A percentile compares a stretch with the other conserved stretches of the same genome.
phyloP scores from a whole-genome alignment of 2,329 filamentous ascomycete genomes.

The Aspergillus spinulosporus region DNA sequence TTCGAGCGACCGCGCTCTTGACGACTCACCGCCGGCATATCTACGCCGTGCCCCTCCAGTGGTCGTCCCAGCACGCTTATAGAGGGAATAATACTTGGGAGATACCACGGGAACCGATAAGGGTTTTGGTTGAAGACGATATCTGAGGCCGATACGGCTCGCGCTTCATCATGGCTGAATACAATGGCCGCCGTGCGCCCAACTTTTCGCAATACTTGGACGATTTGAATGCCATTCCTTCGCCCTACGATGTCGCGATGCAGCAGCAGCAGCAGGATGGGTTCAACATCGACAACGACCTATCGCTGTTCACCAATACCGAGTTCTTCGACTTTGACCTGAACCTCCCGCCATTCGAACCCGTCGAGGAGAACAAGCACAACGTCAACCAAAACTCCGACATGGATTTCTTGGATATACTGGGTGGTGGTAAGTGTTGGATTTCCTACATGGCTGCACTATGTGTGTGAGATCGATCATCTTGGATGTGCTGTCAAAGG shows the following conservation, averaged over 20 bases:
- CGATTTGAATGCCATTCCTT: conserved; percentile 72
- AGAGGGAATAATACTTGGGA: neutral
- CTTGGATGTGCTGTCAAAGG: neutral
- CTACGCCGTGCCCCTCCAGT: conserved; percentile 2
- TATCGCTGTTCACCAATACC: conserved; percentile 78
- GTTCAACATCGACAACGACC: conserved; percentile 67
- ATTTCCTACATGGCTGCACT: conserved; percentile 4
- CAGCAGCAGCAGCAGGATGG: conserved; percentile 57
- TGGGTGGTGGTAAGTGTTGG: conserved; percentile 40
- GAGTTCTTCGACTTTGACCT: conserved; percentile 74
- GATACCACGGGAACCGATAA: neutral
- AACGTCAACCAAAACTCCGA: conserved; percentile 27
- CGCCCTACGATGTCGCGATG: conserved; percentile 62
- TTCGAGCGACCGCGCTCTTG: neutral
- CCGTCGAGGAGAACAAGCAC: conserved; percentile 33
- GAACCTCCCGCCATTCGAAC: conserved; percentile 35
- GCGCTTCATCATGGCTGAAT: conserved; percentile 63
- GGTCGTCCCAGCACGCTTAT: neutral
- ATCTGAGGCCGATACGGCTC: conserved; percentile 18
- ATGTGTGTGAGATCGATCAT: neutral
- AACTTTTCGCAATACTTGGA: conserved; percentile 90
- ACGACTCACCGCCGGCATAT: conserved; percentile 4
- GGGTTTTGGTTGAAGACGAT: neutral
- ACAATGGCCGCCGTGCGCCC: conserved; percentile 73
- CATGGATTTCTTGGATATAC: conserved; percentile 44